phyloP scores from a whole-genome alignment of 108 stramenopile genomes.

The Conticribra weissflogii region DNA sequence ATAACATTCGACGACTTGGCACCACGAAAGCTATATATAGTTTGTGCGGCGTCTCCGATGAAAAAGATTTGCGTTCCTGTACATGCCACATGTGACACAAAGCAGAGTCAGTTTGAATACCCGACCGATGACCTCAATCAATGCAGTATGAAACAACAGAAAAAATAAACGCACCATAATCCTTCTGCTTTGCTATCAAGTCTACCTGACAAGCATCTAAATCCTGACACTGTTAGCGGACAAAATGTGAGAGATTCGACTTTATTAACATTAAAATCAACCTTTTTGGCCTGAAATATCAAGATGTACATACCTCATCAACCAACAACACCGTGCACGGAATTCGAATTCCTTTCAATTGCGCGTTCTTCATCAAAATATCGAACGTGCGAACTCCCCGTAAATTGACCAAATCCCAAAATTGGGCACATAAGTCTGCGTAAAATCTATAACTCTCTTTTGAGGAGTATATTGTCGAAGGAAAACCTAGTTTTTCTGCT shows the following conservation, averaged over 20 bases:
- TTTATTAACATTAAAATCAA: no score
- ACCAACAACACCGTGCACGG: constrained; percentile 41
- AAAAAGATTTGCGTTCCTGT: constrained; percentile 36
- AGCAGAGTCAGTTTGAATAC: no score
- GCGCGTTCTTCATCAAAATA: constrained; percentile 34
- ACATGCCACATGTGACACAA: not conserved
- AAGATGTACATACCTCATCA: no score
- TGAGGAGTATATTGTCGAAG: constrained; percentile 16
- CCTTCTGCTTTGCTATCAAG: constrained; percentile 23
- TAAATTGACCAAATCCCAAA: constrained; percentile 26
- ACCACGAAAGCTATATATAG: constrained; percentile 56
- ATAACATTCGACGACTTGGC: constrained; percentile 42
- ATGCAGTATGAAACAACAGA: not conserved
- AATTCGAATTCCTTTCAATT: constrained; percentile 29
- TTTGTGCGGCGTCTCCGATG: constrained; percentile 57
- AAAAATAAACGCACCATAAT: constrained; percentile 20
- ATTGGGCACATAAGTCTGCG: constrained; percentile 22
- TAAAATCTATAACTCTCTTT: constrained; percentile 33
- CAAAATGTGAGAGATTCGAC: no score
- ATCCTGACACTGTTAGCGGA: constrained; percentile 52
- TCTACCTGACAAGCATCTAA: constrained; percentile 47
- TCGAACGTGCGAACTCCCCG: constrained; percentile 31
- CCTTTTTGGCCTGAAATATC: not conserved
- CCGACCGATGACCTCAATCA: not conserved
- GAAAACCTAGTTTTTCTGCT: constrained; percentile 37